phyloP scores from a whole-genome alignment of 176 grass and related monocot genomes.

The Triticum turgidum region DNA sequence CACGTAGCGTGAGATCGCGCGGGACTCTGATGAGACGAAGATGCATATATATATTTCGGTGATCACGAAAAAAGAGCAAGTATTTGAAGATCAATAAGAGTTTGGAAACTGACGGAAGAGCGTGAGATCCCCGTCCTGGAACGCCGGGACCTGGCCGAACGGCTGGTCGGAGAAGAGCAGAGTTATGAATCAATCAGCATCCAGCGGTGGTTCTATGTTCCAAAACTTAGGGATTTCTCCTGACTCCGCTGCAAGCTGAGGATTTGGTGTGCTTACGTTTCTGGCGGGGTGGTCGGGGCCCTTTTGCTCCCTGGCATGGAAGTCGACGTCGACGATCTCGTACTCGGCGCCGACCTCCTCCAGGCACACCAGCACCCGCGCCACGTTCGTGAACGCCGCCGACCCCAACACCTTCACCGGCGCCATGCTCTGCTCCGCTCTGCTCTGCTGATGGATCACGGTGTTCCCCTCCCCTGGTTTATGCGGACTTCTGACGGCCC shows the following conservation, averaged over 20 bases:
- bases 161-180: background rate
- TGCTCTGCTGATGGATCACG: too few relatives aligned
- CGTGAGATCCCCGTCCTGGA: background rate
- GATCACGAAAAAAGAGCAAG: background rate
- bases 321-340: background rate
- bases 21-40: background rate
- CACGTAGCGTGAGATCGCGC: background rate
- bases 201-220: background rate
- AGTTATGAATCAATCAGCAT: background rate
- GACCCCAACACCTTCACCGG: conserved; percentile 2
- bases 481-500: too few relatives aligned
- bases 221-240: background rate
- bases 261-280: background rate
- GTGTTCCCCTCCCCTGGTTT: too few relatives aligned
- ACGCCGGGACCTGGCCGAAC: background rate
- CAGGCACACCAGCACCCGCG: conserved; percentile 7
- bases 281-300: background rate
- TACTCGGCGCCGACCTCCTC: conserved; percentile 5
- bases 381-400: conserved; percentile 5
- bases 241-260: background rate
- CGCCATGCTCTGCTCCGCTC: background rate
- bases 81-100: background rate
- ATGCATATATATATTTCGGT: too few relatives aligned
- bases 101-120: background rate
- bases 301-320: background rate